phyloP scores from a whole-genome alignment of 176 grass and related monocot genomes.

The Ananas comosus region DNA sequence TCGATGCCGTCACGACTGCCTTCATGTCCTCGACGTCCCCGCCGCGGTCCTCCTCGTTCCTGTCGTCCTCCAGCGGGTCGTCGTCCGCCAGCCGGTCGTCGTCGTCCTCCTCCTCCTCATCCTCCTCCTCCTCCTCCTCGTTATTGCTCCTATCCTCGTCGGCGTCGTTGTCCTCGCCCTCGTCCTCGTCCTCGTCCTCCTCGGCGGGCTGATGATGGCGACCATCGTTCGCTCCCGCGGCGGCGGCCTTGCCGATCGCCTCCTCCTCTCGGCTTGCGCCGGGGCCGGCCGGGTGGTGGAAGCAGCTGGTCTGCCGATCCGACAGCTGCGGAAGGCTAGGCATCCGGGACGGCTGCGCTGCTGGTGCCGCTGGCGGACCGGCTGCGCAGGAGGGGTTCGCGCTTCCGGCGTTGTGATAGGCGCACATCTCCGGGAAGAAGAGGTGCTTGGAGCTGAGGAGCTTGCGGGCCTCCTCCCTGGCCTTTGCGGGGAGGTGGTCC shows the following conservation, averaged over 20 bases:
- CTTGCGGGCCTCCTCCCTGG: slow-evolving; percentile 86
- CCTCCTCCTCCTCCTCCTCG: slow-evolving; percentile 15
- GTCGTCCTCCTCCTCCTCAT: slow-evolving; percentile 6
- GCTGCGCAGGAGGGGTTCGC: not conserved
- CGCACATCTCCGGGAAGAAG: slow-evolving; percentile 95
- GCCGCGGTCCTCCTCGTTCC: slow-evolving; percentile 18
- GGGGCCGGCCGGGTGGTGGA: slow-evolving; percentile 13
- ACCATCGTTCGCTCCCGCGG: slow-evolving; percentile 7
- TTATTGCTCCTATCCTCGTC: not conserved
- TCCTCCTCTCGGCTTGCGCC: not conserved
- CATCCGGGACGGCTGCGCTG: not conserved
- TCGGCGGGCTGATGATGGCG: slow-evolving; percentile 14
- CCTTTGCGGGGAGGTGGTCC: slow-evolving; percentile 49
- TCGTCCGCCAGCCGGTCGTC: slow-evolving; percentile 7
- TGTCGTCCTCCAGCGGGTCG: slow-evolving; percentile 16
- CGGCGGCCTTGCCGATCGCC: not conserved
- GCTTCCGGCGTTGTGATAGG: slow-evolving; percentile 57
- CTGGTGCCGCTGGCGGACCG: not conserved
- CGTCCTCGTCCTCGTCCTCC: slow-evolving; percentile 27
- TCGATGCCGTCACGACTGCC: slow-evolving; percentile 16
- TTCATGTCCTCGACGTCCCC: too few relatives aligned
- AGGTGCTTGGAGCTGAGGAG: slow-evolving; percentile 93
- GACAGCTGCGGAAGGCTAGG: not conserved
- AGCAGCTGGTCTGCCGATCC: slow-evolving; percentile 5
- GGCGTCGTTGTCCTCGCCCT: slow-evolving; percentile 11